Evolutionary conservation across 2,329 filamentous ascomycete species (phyloP), one percentile per base, ranked within the genome.

Genomic region (Phyllosticta paracitricarpa): DNA sequence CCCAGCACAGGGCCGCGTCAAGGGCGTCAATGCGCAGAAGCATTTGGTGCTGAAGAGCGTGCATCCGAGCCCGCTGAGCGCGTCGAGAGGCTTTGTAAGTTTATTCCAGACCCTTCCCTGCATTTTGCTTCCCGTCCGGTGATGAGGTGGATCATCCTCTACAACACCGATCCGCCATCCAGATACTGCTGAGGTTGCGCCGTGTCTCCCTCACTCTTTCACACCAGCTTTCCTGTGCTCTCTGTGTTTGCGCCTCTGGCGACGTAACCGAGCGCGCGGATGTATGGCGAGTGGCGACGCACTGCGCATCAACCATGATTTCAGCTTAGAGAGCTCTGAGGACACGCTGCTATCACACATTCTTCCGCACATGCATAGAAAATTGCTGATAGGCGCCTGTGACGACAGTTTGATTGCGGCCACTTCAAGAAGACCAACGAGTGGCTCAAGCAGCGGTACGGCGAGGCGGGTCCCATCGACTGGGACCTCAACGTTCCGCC

Each of bases 1-100:
- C 5, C 89, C 91, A 1, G 94, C 94, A 0, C 88, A 86, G 61
- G 89, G 90, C 77, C 80, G 92, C 61, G 89, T 95, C 24, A 77
- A 81, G 52, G 88, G 85, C 66, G 81, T 97, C 58, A 88, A 94
- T 70, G 78, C 75, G 57, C 80, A 83, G 65, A 86, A 82, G 68
- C 93, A 99, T 76, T 81, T 90, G 54, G 89, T 99, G 48, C 79
- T 99, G 65, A 86, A 88, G 75, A 89, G 86, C 68, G 91, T 92
- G 57, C 94, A 99, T 76, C 94, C 94, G 0, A 96, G 91, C 73
- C 94, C 94, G n/a, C 75, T 97, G 66, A 95, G 90, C 75, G 94
- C 93, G 3, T 76, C 80, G 14, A 82, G 84, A 59, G 94, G 94
- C 0, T 99, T 91, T 74, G 82, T 85, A 73, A 78, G 82, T 79